Conservation (phyloP, 2,329 filamentous ascomycete species). For the Aspergillus sp. region DNA sequence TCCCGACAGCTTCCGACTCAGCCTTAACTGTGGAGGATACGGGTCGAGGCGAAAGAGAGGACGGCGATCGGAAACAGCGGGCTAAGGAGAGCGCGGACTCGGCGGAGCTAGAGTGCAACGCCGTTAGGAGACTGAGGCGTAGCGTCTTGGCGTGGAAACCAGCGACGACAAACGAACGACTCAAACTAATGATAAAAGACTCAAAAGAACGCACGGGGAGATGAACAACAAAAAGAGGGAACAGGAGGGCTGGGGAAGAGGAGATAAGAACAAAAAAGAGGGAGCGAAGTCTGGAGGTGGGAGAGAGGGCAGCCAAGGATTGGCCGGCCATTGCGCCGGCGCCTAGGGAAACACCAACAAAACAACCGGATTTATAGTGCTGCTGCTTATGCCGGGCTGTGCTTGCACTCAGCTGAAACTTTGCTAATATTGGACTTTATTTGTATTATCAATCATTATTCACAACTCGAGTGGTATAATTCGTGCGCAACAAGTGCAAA, state of each 20-base stretch:
- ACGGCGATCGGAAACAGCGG: neutral
- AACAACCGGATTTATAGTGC: neutral
- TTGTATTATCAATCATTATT: neutral
- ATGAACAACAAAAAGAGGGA: neutral
- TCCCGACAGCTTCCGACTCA: slow-evolving; percentile 7
- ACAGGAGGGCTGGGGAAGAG: neutral
- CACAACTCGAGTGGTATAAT: slow-evolving; percentile 43
- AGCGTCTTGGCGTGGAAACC: slow-evolving; percentile 10
- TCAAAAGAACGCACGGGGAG: neutral
- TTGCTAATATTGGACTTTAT: neutral
- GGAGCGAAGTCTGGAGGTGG: neutral
- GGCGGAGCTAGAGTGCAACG: neutral
- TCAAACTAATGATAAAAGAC: neutral
- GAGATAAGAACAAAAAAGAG: neutral
- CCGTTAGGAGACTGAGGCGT: slow-evolving; percentile 4
- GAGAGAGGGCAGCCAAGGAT: neutral
- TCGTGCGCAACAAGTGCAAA: slow-evolving; percentile 53
- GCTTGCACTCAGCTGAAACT: neutral
- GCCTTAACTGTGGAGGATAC: slow-evolving; percentile 2
- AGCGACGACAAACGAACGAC: neutral
- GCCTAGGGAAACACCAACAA: slow-evolving; percentile 2
- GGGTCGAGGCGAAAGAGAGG: neutral
- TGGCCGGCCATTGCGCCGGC: neutral
- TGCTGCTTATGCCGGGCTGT: neutral
- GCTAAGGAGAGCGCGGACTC: neutral